phyloP scores from a whole-genome alignment of 2,329 filamentous ascomycete genomes.

The Byssochlamys sp. region DNA sequence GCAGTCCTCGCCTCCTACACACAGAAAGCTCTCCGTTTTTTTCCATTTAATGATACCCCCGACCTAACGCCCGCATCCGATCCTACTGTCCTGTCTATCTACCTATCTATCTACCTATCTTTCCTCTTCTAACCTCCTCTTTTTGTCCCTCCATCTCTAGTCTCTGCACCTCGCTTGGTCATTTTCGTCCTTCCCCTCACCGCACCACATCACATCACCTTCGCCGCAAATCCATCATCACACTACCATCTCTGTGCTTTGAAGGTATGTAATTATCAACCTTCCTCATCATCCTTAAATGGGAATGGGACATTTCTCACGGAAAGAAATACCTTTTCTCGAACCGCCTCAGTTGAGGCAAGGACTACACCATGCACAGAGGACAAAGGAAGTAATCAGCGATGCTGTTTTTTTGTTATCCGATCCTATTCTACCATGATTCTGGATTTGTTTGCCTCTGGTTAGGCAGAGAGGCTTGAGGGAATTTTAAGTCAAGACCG shows the following conservation, averaged over 20 bases:
- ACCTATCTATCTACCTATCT: not conserved
- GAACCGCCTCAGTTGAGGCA: not conserved
- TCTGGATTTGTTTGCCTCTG: not conserved
- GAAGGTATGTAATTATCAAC: not conserved
- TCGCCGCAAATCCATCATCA: not conserved
- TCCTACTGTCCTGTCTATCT: not conserved
- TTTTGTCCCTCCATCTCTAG: not conserved
- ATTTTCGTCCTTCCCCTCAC: too few species aligned
- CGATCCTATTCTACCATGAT: not conserved
- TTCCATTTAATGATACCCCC: not conserved
- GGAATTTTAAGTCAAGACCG: not conserved
- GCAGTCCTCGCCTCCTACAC: not conserved
- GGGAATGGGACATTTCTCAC: not conserved
- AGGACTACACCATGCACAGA: too few species aligned
- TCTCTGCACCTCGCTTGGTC: not conserved
- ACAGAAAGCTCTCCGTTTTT: not conserved
- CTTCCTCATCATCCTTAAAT: not conserved
- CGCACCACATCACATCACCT: not conserved
- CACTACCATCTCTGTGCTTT: not conserved
- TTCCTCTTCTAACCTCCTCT: not conserved
- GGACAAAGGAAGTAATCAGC: too few species aligned
- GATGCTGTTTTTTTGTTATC: not conserved
- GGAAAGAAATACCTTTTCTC: not conserved
- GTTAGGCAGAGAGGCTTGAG: not conserved
- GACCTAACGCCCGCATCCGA: not conserved